A percentile compares a stretch with the other conserved stretches of the same genome.
Conservation (phyloP, 345 rosid species). For the Linum tenue region DNA sequence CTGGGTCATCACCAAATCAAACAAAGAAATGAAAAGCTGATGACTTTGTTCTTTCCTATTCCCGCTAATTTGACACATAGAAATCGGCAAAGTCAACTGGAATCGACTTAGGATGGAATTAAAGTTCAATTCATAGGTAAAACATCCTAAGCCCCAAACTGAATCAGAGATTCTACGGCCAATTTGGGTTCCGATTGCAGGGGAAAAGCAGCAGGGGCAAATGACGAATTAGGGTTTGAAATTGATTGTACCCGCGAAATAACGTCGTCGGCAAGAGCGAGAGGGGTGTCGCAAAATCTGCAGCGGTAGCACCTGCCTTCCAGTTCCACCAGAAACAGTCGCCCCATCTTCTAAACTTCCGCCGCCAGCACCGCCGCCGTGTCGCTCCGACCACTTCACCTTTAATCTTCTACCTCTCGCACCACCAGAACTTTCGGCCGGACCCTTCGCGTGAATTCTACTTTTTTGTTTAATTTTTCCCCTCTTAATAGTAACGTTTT, state of each 20-base stretch:
- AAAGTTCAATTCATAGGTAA: too few relatives aligned
- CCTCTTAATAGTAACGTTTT: too few relatives aligned
- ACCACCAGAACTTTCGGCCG: not conserved
- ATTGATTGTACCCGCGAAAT: conserved; percentile 24
- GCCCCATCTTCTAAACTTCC: conserved; percentile 21
- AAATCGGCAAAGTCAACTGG: too few relatives aligned
- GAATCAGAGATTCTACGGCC: too few relatives aligned
- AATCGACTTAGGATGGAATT: too few relatives aligned
- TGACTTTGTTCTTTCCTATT: too few relatives aligned
- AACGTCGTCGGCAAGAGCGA: conserved; percentile 33
- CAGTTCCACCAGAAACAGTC: conserved; percentile 29
- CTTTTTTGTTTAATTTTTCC: too few relatives aligned
- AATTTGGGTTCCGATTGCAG: not conserved
- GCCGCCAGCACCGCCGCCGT: not conserved
- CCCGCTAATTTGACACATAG: too few relatives aligned
- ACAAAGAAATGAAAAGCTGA: not conserved
- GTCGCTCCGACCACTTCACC: not conserved
- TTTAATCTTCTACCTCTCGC: not conserved
- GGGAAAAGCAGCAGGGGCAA: not conserved
- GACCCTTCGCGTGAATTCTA: not conserved
- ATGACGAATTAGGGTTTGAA: too few relatives aligned
- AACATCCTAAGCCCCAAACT: too few relatives aligned
- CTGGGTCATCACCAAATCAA: not conserved
- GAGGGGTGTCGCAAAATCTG: conserved; percentile 31
- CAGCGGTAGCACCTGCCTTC: conserved; percentile 25